These are phyloP conservation scores for Diaporthe vexans DNA, from an alignment of 2,329 filamentous ascomycete species.

Conservation along the genomic window DNA sequence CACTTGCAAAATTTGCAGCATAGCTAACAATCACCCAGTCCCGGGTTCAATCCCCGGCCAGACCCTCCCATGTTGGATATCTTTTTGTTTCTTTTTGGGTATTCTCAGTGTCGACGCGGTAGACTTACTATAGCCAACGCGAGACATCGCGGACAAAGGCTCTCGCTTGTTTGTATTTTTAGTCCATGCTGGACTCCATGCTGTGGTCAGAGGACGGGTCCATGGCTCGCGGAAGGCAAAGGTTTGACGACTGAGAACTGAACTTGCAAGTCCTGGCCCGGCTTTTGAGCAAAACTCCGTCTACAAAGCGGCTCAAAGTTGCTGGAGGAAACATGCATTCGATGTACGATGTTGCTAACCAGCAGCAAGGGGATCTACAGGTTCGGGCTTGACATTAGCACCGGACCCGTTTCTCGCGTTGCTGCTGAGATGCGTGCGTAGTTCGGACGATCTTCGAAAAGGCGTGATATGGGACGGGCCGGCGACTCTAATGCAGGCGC, in stretches of 20 bases:
- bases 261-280: background rate
- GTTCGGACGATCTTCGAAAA: background rate
- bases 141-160: background rate
- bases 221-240: background rate
- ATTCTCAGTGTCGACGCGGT: background rate
- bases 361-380: too few species aligned
- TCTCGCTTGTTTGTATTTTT: background rate
- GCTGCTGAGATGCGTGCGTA: background rate
- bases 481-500: constrained; percentile 21
- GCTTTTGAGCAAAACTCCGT: background rate
- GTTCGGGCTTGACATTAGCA: background rate
- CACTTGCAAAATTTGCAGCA: constrained; percentile 13
- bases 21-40: constrained; percentile 18
- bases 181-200: too few species aligned
- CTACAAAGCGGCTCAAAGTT: background rate
- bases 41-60: constrained; percentile 37
- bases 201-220: background rate
- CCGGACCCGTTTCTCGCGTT: background rate
- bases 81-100: background rate
- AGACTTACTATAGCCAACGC: background rate
- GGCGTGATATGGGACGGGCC: constrained; percentile 15
- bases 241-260: too few species aligned
- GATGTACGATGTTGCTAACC: background rate
- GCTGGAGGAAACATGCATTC: background rate
- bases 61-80: background rate